phyloP scores from a whole-genome alignment of 176 grass and related monocot species.

The Poa annua region DNA sequence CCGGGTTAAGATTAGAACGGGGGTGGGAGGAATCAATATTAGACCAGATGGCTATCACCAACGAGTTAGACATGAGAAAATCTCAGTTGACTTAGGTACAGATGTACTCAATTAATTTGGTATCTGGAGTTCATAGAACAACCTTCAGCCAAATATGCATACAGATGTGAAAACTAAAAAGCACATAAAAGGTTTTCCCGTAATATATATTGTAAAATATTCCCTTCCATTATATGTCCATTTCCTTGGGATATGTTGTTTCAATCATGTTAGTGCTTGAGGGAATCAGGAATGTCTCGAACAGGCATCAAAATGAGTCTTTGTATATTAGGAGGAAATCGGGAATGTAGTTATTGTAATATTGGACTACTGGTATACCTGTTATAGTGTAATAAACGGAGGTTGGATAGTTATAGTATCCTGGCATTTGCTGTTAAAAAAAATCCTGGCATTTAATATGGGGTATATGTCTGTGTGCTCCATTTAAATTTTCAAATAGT shows the following conservation, averaged over 20 bases:
- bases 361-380: neutral
- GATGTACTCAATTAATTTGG: neutral
- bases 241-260: neutral
- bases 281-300: neutral
- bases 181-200: neutral
- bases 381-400: neutral
- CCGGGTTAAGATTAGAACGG: neutral
- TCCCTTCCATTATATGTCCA: neutral
- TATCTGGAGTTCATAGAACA: constrained; percentile 14
- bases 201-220: neutral
- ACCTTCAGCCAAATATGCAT: constrained; percentile 30
- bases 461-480: neutral
- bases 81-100: neutral
- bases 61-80: constrained; percentile 6
- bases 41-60: neutral
- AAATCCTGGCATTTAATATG: constrained; percentile 3
- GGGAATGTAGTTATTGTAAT: neutral
- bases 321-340: neutral
- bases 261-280: neutral
- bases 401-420: neutral
- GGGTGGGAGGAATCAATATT: neutral
- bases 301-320: neutral
- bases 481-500: neutral
- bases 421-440: neutral
- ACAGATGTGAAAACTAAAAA: neutral